Conservation (phyloP, 2,329 filamentous ascomycete species). For the Verticillium isaacii region DNA sequence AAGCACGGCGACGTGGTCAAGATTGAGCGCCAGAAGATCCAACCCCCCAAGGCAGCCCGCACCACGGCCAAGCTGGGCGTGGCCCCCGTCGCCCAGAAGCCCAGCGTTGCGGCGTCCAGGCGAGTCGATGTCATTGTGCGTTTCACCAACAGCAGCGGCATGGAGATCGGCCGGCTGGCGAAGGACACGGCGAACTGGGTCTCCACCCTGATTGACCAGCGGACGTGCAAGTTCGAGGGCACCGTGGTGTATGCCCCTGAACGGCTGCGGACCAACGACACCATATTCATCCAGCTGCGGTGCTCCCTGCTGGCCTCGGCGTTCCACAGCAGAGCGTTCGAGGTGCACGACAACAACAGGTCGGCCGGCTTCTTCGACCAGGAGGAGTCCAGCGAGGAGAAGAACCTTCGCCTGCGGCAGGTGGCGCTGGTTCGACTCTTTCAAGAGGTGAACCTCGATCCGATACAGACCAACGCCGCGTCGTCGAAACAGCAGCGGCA, state of each 20-base stretch:
- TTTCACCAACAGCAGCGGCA: slow-evolving; percentile 74
- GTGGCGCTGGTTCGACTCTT: slow-evolving; percentile 85
- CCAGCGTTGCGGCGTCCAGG: slow-evolving; percentile 48
- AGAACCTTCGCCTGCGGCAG: slow-evolving; percentile 75
- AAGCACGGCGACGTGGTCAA: slow-evolving; percentile 77
- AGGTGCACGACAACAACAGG: slow-evolving; percentile 60
- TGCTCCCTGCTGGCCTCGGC: slow-evolving; percentile 71
- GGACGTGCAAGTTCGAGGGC: slow-evolving; percentile 81
- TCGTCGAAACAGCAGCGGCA: slow-evolving; percentile 78
- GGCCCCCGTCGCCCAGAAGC: slow-evolving; percentile 24
- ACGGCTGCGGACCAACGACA: slow-evolving; percentile 81
- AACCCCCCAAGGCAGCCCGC: slow-evolving; percentile 47
- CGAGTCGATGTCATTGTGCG: slow-evolving; percentile 84
- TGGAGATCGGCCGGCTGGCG: slow-evolving; percentile 80
- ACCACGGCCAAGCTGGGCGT: slow-evolving; percentile 35
- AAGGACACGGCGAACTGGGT: slow-evolving; percentile 90
- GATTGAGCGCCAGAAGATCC: slow-evolving; percentile 81
- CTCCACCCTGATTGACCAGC: slow-evolving; percentile 85
- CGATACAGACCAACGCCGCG: slow-evolving; percentile 67
- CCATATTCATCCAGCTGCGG: slow-evolving; percentile 81
- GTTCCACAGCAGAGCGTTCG: slow-evolving; percentile 62
- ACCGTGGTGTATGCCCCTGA: slow-evolving; percentile 88
- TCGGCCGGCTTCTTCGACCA: slow-evolving; percentile 74
- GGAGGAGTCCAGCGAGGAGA: slow-evolving; percentile 81
- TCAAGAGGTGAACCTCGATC: slow-evolving; percentile 79